Evolutionary conservation across 2,329 filamentous ascomycete genomes (phyloP).

Genomic region (Whalleya microplaca): DNA sequence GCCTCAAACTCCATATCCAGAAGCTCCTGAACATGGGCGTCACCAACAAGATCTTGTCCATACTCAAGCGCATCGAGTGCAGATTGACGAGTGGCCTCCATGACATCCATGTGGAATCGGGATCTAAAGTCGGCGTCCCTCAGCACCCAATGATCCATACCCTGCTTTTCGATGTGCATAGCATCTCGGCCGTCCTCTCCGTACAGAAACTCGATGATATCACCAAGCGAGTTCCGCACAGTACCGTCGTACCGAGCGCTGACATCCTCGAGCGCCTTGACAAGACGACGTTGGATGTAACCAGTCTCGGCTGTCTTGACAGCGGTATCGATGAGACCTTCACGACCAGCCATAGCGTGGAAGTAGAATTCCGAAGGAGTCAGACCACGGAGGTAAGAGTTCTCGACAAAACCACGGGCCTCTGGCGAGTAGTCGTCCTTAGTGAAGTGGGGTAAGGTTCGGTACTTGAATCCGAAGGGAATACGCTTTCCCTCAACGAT

Average conservation of each 20-base stretch:
- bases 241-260: slow-evolving; percentile 98
- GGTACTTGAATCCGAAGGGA: slow-evolving; percentile 98
- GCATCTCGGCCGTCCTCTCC: slow-evolving; percentile 97
- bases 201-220: slow-evolving; percentile 96
- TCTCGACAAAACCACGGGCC: slow-evolving; percentile 96
- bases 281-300: slow-evolving; percentile 97
- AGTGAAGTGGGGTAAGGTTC: slow-evolving; percentile 94
- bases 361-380: slow-evolving; percentile 99
- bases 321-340: slow-evolving; percentile 98
- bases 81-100: slow-evolving; percentile 63
- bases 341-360: slow-evolving; percentile 99
- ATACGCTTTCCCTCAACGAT: slow-evolving; percentile 99
- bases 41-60: slow-evolving; percentile 82
- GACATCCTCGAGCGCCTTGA: slow-evolving; percentile 97
- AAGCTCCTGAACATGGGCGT: slow-evolving; percentile 82
- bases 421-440: slow-evolving; percentile 99
- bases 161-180: slow-evolving; percentile 90
- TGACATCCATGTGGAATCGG: slow-evolving; percentile 85
- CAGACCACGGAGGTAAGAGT: slow-evolving; percentile 94
- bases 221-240: slow-evolving; percentile 93
- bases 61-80: slow-evolving; percentile 80
- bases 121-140: slow-evolving; percentile 77
- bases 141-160: slow-evolving; percentile 82
- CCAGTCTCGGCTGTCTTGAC: slow-evolving; percentile 99
- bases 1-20: slow-evolving; percentile 89